Percentiles rank a stretch among this genome's conserved stretches.
phyloP scores from a whole-genome alignment of 768 basidiomycete genomes.

The Dacryopinax spathularia region DNA sequence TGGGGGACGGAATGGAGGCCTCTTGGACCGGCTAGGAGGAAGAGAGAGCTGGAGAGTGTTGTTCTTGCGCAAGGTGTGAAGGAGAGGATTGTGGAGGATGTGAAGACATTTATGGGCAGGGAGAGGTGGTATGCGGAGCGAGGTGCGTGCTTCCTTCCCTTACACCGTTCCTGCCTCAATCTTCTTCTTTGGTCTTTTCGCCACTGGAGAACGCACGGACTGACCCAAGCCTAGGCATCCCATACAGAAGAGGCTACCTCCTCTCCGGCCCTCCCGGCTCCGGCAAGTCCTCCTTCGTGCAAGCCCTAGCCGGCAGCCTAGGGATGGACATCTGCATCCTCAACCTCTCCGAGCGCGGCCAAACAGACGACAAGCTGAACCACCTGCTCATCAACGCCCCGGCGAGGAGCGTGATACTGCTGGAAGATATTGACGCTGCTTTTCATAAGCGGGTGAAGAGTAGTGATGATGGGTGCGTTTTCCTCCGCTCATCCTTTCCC shows the following conservation, averaged over 20 bases:
- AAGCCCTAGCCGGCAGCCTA: constrained; percentile 83
- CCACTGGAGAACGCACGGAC: constrained; percentile 6
- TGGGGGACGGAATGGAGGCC: constrained; percentile 96
- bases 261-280: constrained; percentile 94
- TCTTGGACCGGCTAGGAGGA: constrained; percentile 80
- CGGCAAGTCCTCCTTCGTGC: constrained; percentile 97
- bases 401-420: constrained; percentile 82
- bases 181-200: background rate
- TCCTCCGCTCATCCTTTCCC: too few relatives aligned
- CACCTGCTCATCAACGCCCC: constrained; percentile 87
- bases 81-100: constrained; percentile 69
- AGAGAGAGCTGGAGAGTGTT: constrained; percentile 77
- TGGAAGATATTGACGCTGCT: constrained; percentile 95
- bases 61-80: constrained; percentile 70
- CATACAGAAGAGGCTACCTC: constrained; percentile 90
- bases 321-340: constrained; percentile 92
- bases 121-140: constrained; percentile 92
- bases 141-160: constrained; percentile 37
- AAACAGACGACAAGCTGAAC: constrained; percentile 92
- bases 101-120: constrained; percentile 66
- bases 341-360: constrained; percentile 88
- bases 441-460: constrained; percentile 88
- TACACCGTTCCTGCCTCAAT: background rate
- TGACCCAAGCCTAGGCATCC: constrained; percentile 51
- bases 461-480: constrained; percentile 73